Evolutionary conservation across 2,329 filamentous ascomycete genomes (phyloP).

Genomic region (Epichloe uncinata): DNA sequence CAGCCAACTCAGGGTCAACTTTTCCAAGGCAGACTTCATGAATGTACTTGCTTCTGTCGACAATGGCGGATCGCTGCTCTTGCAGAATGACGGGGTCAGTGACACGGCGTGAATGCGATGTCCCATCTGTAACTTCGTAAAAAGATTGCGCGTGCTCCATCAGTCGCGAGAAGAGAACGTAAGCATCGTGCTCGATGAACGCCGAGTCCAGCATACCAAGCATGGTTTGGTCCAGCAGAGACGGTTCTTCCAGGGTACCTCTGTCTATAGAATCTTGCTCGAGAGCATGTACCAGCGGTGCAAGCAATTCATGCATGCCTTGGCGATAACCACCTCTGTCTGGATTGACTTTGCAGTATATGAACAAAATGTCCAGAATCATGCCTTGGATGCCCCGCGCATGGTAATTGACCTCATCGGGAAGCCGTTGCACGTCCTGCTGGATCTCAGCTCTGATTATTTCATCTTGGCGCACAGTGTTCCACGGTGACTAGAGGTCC

Average conservation of each 20-base stretch:
- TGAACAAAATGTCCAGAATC: slow-evolving; percentile 79
- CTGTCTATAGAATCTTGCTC: slow-evolving; percentile 65
- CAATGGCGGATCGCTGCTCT: slow-evolving; percentile 45
- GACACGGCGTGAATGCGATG: slow-evolving; percentile 6
- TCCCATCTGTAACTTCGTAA: slow-evolving; percentile 50
- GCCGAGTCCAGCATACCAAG: slow-evolving; percentile 53
- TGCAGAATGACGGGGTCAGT: slow-evolving; percentile 11
- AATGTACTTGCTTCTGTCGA: slow-evolving; percentile 74
- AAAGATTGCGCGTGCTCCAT: slow-evolving; percentile 83
- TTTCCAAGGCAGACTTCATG: slow-evolving; percentile 69
- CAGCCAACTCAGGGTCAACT: slow-evolving; percentile 70
- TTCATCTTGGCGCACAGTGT: slow-evolving; percentile 74
- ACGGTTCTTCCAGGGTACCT: slow-evolving; percentile 18
- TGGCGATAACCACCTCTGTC: slow-evolving; percentile 84
- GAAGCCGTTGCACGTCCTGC: slow-evolving; percentile 88
- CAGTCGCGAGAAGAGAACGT: slow-evolving; percentile 68
- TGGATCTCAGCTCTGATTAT: slow-evolving; percentile 73
- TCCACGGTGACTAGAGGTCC: slow-evolving; percentile 65
- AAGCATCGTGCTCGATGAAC: slow-evolving; percentile 84
- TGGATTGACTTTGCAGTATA: slow-evolving; percentile 88
- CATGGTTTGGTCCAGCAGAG: slow-evolving; percentile 38
- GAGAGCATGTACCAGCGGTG: slow-evolving; percentile 75
- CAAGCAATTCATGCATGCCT: slow-evolving; percentile 94
- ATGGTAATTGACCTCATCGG: slow-evolving; percentile 84
- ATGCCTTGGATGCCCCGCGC: slow-evolving; percentile 63